These are phyloP conservation scores for Bassia scoparia DNA, from an alignment of 148 eudicot genomes.

Conservation along the genomic window DNA sequence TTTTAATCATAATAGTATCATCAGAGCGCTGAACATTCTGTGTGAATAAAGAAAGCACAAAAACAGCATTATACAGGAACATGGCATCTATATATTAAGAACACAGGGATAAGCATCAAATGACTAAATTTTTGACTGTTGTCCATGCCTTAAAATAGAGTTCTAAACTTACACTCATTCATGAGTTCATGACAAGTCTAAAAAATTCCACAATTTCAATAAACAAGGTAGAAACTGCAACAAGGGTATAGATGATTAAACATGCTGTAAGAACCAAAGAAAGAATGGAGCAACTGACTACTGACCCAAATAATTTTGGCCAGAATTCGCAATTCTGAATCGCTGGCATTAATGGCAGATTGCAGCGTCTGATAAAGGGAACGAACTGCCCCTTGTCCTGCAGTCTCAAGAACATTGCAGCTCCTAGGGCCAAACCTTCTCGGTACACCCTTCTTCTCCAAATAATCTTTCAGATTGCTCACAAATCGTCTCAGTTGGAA, in stretches of 20 bases:
- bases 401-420: conserved; percentile 94
- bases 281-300: conserved; percentile 37
- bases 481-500: conserved; percentile 93
- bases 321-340: conserved; percentile 35
- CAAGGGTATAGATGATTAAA: not conserved
- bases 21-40: too few relatives aligned
- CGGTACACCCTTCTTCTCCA: conserved; percentile 66
- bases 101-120: too few relatives aligned
- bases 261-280: not conserved
- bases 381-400: conserved; percentile 84
- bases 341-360: conserved; percentile 46
- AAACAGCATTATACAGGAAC: too few relatives aligned
- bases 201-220: not conserved
- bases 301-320: conserved; percentile 76
- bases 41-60: too few relatives aligned
- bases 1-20: too few relatives aligned
- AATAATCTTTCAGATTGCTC: conserved; percentile 50
- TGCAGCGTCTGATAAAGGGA: conserved; percentile 83
- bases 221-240: conserved; percentile 2
- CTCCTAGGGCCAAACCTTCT: conserved; percentile 78
- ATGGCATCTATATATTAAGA: too few relatives aligned
- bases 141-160: not conserved
- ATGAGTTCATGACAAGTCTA: not conserved
- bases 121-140: not conserved
- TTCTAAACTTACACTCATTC: too few relatives aligned